Conservation (phyloP, 129 eudicot species). For the Logfia minima region DNA sequence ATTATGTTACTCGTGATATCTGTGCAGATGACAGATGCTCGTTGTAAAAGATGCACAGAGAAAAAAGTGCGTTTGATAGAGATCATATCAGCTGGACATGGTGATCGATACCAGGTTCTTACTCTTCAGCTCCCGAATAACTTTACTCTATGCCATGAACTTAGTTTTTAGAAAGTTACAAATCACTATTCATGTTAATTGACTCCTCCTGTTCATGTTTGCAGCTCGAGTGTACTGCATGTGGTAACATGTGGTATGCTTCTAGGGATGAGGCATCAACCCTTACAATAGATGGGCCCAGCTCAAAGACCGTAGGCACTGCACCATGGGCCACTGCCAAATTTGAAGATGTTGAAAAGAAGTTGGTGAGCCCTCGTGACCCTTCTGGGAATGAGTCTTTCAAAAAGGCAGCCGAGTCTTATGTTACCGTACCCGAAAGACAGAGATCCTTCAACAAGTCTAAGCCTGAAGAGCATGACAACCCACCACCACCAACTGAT, state of each 20-base stretch:
- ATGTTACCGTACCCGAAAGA: slow-evolving; percentile 52
- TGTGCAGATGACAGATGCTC: slow-evolving; percentile 97
- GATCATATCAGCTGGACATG: slow-evolving; percentile 81
- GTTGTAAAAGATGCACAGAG: slow-evolving; percentile 83
- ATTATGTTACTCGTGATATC: background rate
- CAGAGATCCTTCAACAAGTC: slow-evolving; percentile 68
- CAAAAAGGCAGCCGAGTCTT: slow-evolving; percentile 56
- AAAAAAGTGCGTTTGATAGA: slow-evolving; percentile 75
- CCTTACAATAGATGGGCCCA: slow-evolving; percentile 72
- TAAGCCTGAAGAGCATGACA: slow-evolving; percentile 45
- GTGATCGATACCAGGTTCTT: slow-evolving; percentile 81
- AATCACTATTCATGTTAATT: slow-evolving; percentile 2
- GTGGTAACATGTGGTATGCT: slow-evolving; percentile 88
- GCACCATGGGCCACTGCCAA: slow-evolving; percentile 90
- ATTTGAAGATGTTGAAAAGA: slow-evolving; percentile 82
- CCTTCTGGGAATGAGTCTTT: slow-evolving; percentile 36
- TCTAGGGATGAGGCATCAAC: slow-evolving; percentile 79
- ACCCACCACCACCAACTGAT: slow-evolving; percentile 28
- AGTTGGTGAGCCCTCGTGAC: slow-evolving; percentile 68
- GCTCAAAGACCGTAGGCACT: slow-evolving; percentile 56
- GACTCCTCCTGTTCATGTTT: slow-evolving; percentile 10
- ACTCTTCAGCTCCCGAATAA: background rate
- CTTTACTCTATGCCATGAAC: background rate
- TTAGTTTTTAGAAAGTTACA: background rate
- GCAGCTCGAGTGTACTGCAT: slow-evolving; percentile 77